Conservation (phyloP, 441 rosid species). For the Euphorbia celastroides region DNA sequence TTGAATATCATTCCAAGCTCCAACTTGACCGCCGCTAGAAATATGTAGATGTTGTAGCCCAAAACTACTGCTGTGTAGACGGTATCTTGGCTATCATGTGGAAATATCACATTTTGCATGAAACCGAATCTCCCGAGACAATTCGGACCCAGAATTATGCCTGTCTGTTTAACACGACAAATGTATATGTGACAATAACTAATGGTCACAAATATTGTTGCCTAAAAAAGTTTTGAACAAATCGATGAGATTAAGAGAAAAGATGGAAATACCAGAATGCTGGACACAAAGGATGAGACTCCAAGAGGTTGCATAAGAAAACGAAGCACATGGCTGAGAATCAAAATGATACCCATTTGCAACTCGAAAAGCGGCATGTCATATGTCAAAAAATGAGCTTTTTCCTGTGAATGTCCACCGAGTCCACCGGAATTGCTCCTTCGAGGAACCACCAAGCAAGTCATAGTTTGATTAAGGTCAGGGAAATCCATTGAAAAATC, state of each 20-base stretch:
- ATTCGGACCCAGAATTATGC: conserved; percentile 18
- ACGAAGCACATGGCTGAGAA: background rate
- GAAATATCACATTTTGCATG: conserved; percentile 3
- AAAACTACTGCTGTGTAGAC: background rate
- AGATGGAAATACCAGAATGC: background rate
- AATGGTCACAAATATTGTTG: too few relatives aligned
- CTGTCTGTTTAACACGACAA: conserved; percentile 7
- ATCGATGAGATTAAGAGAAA: too few relatives aligned
- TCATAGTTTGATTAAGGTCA: background rate
- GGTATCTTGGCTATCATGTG: conserved; percentile 5
- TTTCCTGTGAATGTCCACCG: background rate
- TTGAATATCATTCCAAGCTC: background rate
- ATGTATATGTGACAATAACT: too few relatives aligned
- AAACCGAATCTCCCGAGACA: background rate
- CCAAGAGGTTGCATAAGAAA: background rate
- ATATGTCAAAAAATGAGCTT: background rate
- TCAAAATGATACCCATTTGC: conserved; percentile 6
- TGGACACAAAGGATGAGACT: background rate
- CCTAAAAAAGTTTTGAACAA: too few relatives aligned
- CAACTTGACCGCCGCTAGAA: conserved; percentile 19
- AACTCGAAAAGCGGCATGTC: conserved; percentile 1
- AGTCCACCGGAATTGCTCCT: conserved; percentile 4
- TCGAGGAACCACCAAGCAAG: background rate
- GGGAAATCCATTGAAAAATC: background rate
- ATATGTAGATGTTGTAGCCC: conserved; percentile 9